phyloP scores from a whole-genome alignment of 2,329 filamentous ascomycete genomes.

The Torrubiellomyces zombiae region DNA sequence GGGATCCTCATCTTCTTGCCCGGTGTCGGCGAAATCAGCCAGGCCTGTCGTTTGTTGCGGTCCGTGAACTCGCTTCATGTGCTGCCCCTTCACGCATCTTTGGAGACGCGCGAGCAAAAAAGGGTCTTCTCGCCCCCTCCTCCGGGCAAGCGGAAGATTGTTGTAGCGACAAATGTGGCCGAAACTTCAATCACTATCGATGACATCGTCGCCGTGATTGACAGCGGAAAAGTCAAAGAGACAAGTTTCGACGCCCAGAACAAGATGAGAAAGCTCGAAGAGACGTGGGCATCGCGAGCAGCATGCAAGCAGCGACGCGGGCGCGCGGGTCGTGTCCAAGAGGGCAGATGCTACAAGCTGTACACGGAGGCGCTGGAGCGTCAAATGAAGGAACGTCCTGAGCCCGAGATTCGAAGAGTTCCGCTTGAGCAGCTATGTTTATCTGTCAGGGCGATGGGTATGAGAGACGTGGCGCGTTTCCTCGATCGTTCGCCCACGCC shows the following conservation, averaged over 20 bases:
- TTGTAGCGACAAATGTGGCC: slow-evolving; percentile 90
- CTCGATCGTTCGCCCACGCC: slow-evolving; percentile 77
- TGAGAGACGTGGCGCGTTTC: slow-evolving; percentile 65
- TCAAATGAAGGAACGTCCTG: slow-evolving; percentile 75
- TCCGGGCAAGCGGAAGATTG: slow-evolving; percentile 70
- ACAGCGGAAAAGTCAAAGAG: slow-evolving; percentile 90
- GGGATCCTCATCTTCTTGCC: slow-evolving; percentile 93
- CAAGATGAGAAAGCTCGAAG: slow-evolving; percentile 86
- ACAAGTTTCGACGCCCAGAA: slow-evolving; percentile 83
- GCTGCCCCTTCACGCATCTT: slow-evolving; percentile 78
- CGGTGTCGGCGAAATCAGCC: slow-evolving; percentile 79
- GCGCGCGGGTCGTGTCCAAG: slow-evolving; percentile 81
- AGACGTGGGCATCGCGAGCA: slow-evolving; percentile 87
- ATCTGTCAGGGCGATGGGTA: slow-evolving; percentile 88
- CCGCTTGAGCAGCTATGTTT: slow-evolving; percentile 88
- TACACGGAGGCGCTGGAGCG: slow-evolving; percentile 76
- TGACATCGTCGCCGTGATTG: slow-evolving; percentile 89
- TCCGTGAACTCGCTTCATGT: slow-evolving; percentile 50
- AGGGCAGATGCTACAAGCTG: slow-evolving; percentile 86
- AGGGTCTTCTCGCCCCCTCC: slow-evolving; percentile 69
- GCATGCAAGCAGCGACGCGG: slow-evolving; percentile 90
- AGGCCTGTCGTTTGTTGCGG: slow-evolving; percentile 53
- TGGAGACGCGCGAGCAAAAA: slow-evolving; percentile 77
- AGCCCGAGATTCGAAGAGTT: slow-evolving; percentile 85
- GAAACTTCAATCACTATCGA: slow-evolving; percentile 98